Evolutionary conservation across 495 filamentous ascomycete genomes (phyloP).

Genomic region (Trichoderma asperelloides): DNA sequence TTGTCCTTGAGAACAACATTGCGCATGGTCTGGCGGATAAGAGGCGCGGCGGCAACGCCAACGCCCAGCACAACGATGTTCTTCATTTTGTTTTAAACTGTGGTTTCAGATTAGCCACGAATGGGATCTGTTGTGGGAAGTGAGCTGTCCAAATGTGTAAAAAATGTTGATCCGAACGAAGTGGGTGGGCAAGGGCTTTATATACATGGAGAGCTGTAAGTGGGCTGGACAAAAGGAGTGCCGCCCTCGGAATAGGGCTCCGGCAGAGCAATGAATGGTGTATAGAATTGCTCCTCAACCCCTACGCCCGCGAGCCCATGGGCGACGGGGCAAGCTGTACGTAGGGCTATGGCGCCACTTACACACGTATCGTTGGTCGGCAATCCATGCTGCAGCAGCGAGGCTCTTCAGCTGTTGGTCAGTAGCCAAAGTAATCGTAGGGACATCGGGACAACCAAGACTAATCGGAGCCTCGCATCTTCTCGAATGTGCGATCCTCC

Average conservation of each 20-base stretch:
- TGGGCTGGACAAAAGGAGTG: background rate
- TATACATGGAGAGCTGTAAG: background rate
- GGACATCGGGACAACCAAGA: too few species aligned
- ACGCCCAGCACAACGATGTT: conserved; percentile 56
- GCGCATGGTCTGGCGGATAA: conserved; percentile 52
- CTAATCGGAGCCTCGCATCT: background rate
- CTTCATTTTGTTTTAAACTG: background rate
- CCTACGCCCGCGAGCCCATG: background rate
- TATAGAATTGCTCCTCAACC: background rate
- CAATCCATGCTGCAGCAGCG: too few species aligned
- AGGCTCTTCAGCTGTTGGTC: too few species aligned
- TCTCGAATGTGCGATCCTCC: background rate
- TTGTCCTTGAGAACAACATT: conserved; percentile 30
- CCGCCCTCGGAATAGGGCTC: background rate
- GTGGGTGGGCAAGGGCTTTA: background rate
- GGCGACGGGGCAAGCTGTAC: background rate
- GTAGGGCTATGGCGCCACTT: background rate
- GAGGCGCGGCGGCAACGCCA: conserved; percentile 46
- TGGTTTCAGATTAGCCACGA: background rate
- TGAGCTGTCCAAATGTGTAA: too few species aligned
- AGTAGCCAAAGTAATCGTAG: too few species aligned
- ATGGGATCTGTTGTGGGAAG: background rate
- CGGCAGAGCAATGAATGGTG: background rate
- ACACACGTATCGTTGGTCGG: background rate
- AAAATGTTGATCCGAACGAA: too few species aligned